Base-by-base conservation (phyloP, 306 rosid species). In the Vigna radiata region DNA sequence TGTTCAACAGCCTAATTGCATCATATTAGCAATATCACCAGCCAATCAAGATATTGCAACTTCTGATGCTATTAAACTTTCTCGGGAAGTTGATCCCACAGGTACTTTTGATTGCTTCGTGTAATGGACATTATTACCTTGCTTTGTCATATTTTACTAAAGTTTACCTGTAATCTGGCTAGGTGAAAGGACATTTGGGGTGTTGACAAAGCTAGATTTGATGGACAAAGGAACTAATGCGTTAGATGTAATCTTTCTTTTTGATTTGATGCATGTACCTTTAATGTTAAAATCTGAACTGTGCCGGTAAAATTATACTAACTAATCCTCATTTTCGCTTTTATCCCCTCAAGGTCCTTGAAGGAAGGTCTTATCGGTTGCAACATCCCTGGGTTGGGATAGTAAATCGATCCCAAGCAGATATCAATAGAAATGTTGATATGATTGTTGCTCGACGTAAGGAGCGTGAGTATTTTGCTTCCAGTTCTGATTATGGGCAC, bases 211-310 rank as follows among this genome's bases (percentile, higher is more conserved):
- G 86, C 88, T 93, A 70, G 98, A 93, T 86, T 88, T 93, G 88
- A 93, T 93, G 98, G 98, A 93, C 87, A 93, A 93, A 83, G 98
- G 98, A 87, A 93, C 98, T 55, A 91, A 91, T 76, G 97, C 98
- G 2, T 77, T 89, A 78, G 98, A 93, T 73, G 98, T 93, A 88
- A 79, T 69, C 31, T 74, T 56, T 65, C 14, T 13, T 33, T 80
- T 64, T 74, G 46, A 37, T 31, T 31, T 72, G 74, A 31, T 66
- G 33, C 50, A 9, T 67, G 7, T 77, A 46, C 70, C 75, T 36
- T 84, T 60, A 48, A 21, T 65, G 63, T 76, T 73, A 9, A 23
- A 47, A 31, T 70, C 56, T 71, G 41, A 76, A 70, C 23, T 37
- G 18, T 47, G 33, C 60, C 52, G 47, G 6, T 79, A 37, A 68